These are phyloP conservation scores for Ceratocystis papillata DNA, from an alignment of 2,329 filamentous ascomycete species.

Conservation along the genomic window DNA sequence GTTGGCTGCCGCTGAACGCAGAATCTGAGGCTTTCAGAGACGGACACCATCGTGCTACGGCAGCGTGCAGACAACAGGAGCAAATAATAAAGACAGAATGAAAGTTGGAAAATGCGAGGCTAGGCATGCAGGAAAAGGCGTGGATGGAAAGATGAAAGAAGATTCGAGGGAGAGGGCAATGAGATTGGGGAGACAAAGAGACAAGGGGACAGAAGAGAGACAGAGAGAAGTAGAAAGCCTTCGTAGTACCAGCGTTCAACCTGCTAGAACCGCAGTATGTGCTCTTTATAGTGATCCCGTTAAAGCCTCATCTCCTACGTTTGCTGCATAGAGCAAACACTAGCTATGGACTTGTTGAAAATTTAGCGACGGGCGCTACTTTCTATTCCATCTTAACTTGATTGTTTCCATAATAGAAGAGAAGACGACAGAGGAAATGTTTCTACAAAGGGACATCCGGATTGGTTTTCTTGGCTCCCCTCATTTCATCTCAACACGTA, in stretches of 20 bases:
- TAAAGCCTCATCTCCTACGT: not conserved
- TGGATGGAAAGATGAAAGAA: not conserved
- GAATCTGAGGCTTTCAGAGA: slow-evolving; percentile 25
- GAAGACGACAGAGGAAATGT: not conserved
- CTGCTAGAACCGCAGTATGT: not conserved
- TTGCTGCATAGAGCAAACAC: slow-evolving; percentile 3
- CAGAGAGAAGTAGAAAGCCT: not conserved
- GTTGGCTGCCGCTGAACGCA: slow-evolving; percentile 38
- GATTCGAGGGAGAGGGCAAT: not conserved
- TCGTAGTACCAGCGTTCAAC: not conserved
- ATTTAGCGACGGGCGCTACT: not conserved
- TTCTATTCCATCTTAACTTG: not conserved
- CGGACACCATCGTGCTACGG: not conserved
- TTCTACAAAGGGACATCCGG: not conserved
- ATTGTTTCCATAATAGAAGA: no score
- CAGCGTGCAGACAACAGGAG: not conserved
- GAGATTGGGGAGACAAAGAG: not conserved
- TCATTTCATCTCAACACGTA: slow-evolving; percentile 44
- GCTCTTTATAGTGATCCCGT: not conserved
- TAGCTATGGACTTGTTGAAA: not conserved
- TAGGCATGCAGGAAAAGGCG: not conserved
- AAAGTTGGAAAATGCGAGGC: not conserved
- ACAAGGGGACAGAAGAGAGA: not conserved
- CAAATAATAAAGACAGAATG: not conserved
- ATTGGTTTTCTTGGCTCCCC: not conserved